Evolutionary conservation across 2,329 filamentous ascomycete genomes (phyloP), one percentile per base, ranked within the genome.

Genomic region (Ceratocystis papillata): DNA sequence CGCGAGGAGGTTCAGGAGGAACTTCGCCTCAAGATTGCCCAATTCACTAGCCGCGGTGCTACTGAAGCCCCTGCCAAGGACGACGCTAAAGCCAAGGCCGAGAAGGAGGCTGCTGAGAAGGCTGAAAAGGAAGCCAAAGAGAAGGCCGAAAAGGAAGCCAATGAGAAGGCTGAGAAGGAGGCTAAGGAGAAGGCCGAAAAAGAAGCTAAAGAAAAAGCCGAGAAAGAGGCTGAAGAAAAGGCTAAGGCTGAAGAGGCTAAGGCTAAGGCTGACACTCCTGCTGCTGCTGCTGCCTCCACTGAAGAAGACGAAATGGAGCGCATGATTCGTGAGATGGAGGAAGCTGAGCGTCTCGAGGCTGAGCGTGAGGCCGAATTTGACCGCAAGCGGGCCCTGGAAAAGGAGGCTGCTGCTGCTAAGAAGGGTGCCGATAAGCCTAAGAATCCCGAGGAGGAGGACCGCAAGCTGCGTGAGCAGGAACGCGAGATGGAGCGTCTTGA

Each of bases 1-100:
- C 83, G 84, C 45, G 88, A 93, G 74, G 88, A 96, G 76, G 90
- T 90, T 69, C 87, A 87, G 67, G 84, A 89, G 70, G 90, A 96
- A 76, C 88, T 92, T 72, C 87, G 88, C 75, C 85, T 88, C 74
- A 87, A 90, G 73, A 87, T 96, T 73, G 84, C 86, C 73, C 83
- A 83, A 64, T 84, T 85, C 65, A 79, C 79, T 1, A 75, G 71
- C 37, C 70, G 30, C 45, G 61, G 59, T 20, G 61, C 65, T 41
- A 63, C 66, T 41, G 61, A 67, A 50, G 50, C 53, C 37, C 17
- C 65, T 22, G 70, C 69, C 44, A 72, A 68, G 60, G 72, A 71
- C 68, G 72, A 73, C 5, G 69, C 69, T 17, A 70, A 71, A 17
- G 70, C 72, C 57, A 68, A 68, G 63, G 60, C 63, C 7, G 72